phyloP scores from a whole-genome alignment of 2,329 filamentous ascomycete species.

The Rutstroemia sp. region DNA sequence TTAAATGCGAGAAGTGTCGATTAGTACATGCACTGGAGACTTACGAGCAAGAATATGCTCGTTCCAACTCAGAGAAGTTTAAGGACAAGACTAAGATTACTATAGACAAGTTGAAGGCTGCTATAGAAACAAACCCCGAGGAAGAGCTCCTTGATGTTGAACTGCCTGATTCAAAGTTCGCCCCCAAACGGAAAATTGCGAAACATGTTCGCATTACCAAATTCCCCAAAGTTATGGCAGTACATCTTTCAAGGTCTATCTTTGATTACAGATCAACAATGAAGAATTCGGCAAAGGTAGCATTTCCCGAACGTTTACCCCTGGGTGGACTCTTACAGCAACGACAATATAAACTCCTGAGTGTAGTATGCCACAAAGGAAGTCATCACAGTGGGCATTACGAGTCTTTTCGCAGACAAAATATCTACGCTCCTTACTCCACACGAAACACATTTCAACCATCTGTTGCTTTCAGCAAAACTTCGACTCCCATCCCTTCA shows the following conservation, averaged over 20 bases:
- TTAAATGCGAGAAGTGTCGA: constrained; percentile 88
- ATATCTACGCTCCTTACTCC: constrained; percentile 69
- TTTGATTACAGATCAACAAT: constrained; percentile 74
- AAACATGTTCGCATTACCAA: constrained; percentile 79
- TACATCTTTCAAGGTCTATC: constrained; percentile 90
- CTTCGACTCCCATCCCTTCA: constrained; percentile 21
- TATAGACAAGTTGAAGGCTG: constrained; percentile 58
- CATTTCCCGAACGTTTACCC: constrained; percentile 80
- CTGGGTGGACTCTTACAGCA: constrained; percentile 73
- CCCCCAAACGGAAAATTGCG: constrained; percentile 77
- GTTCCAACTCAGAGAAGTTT: constrained; percentile 44
- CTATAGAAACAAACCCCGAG: constrained; percentile 78
- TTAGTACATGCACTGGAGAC: constrained; percentile 69
- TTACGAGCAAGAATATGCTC: constrained; percentile 50
- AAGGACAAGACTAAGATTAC: constrained; percentile 46
- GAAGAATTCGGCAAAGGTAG: constrained; percentile 91
- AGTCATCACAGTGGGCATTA: constrained; percentile 96
- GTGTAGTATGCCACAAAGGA: constrained; percentile 88
- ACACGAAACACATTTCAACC: constrained; percentile 74
- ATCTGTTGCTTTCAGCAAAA: constrained; percentile 55
- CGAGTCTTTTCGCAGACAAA: constrained; percentile 88
- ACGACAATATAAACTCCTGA: constrained; percentile 76
- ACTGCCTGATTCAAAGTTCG: constrained; percentile 65
- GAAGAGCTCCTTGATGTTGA: constrained; percentile 61
- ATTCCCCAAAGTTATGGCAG: constrained; percentile 84